phyloP scores from a whole-genome alignment of 2,329 filamentous ascomycete genomes.

The Didymellaceae sp. region DNA sequence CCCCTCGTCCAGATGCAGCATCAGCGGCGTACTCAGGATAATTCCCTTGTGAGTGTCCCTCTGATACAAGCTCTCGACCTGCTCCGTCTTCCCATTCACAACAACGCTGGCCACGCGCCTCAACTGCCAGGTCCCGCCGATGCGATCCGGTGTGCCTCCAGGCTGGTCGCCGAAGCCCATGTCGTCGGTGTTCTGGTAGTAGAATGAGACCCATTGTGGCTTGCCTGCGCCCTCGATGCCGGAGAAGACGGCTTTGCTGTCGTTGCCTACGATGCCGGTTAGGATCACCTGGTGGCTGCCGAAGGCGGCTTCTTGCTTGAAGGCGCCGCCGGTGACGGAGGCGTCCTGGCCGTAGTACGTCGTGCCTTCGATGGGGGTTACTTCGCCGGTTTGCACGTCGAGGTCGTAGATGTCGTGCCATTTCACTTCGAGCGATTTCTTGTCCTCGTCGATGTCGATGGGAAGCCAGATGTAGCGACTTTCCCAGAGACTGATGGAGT shows the following conservation, averaged over 20 bases:
- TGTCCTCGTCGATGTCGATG: slow-evolving; percentile 59
- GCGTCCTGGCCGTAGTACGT: slow-evolving; percentile 58
- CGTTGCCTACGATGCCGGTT: slow-evolving; percentile 62
- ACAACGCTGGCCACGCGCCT: slow-evolving; percentile 66
- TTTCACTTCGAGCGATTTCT: slow-evolving; percentile 57
- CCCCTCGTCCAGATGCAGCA: slow-evolving; percentile 61
- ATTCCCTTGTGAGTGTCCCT: slow-evolving; percentile 66
- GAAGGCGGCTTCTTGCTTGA: slow-evolving; percentile 63
- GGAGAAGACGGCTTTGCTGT: slow-evolving; percentile 61
- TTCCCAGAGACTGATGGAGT: slow-evolving; percentile 64
- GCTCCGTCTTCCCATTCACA: slow-evolving; percentile 60
- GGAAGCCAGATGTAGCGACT: slow-evolving; percentile 65
- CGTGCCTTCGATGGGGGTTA: slow-evolving; percentile 55
- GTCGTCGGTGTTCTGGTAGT: slow-evolving; percentile 66
- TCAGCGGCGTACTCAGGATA: slow-evolving; percentile 63
- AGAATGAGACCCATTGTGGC: slow-evolving; percentile 64
- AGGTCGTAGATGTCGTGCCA: slow-evolving; percentile 66
- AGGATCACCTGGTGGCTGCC: slow-evolving; percentile 56
- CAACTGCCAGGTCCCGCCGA: slow-evolving; percentile 65
- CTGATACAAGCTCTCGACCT: slow-evolving; percentile 60
- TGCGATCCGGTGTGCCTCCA: slow-evolving; percentile 64
- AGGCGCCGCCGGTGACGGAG: slow-evolving; percentile 55
- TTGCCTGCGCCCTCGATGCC: slow-evolving; percentile 58
- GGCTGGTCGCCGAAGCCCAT: slow-evolving; percentile 65
- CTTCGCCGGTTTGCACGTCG: slow-evolving; percentile 59